Percentiles rank a stretch among this genome's conserved stretches.
Conservation (phyloP, 2,329 filamentous ascomycete genomes). For the Penicillium sp. region DNA sequence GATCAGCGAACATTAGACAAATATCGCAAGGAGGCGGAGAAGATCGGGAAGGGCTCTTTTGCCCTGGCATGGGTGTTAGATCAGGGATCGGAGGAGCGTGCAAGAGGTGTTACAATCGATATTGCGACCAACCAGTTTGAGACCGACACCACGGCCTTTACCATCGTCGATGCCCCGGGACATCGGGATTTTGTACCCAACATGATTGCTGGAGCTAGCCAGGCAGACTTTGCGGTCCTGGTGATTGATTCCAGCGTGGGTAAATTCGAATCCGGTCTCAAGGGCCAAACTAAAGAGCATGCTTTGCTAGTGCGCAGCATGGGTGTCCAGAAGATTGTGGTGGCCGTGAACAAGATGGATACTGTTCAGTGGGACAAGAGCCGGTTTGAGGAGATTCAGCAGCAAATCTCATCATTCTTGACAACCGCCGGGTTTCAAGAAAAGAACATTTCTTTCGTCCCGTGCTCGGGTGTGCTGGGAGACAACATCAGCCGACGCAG, state of each 20-base stretch:
- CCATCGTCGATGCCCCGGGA: slow-evolving; percentile 91
- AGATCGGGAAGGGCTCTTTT: slow-evolving; percentile 91
- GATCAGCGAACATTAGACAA: slow-evolving; percentile 86
- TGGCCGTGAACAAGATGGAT: slow-evolving; percentile 96
- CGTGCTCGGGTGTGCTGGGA: slow-evolving; percentile 83
- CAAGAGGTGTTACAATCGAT: slow-evolving; percentile 91
- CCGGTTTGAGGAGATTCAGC: slow-evolving; percentile 79
- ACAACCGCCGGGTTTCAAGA: slow-evolving; percentile 75
- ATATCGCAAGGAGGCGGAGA: slow-evolving; percentile 83
- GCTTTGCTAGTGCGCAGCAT: slow-evolving; percentile 86
- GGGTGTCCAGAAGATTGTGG: slow-evolving; percentile 82
- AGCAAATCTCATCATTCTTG: slow-evolving; percentile 81
- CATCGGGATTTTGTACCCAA: slow-evolving; percentile 97
- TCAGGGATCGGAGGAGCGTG: slow-evolving; percentile 83
- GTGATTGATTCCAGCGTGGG: slow-evolving; percentile 90
- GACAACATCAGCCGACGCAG: slow-evolving; percentile 70
- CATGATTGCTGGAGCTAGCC: slow-evolving; percentile 96
- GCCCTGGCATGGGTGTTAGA: slow-evolving; percentile 97
- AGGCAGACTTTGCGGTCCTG: slow-evolving; percentile 92
- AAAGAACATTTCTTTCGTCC: slow-evolving; percentile 82
- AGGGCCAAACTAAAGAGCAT: slow-evolving; percentile 92
- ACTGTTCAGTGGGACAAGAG: slow-evolving; percentile 78
- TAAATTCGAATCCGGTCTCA: slow-evolving; percentile 89
- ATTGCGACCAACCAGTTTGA: slow-evolving; percentile 95
- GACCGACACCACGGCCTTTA: slow-evolving; percentile 82